Conservation (phyloP, 495 filamentous ascomycete species). For the Talaromyces trachyspermus region DNA sequence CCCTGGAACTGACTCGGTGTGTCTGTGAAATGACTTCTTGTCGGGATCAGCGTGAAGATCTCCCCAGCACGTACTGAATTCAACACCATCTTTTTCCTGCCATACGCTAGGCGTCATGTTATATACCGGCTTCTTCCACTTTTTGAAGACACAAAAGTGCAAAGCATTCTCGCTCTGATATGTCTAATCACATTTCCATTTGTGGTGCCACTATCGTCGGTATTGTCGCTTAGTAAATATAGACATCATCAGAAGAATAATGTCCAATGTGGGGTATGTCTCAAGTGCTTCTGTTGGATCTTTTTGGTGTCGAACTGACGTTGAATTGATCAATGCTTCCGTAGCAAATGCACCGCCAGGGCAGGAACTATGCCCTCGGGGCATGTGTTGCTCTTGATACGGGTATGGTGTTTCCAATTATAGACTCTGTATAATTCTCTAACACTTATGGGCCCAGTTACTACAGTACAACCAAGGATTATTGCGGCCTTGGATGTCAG, state of each 20-base stretch:
- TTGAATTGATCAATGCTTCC: too few relatives aligned
- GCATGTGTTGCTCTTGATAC: conserved; percentile 8
- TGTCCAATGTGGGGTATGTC: conserved; percentile 11
- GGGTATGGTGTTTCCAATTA: conserved; percentile 1
- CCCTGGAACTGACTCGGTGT: too few relatives aligned
- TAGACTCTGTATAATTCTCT: background rate
- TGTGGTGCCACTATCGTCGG: conserved; percentile 3
- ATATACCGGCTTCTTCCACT: conserved; percentile 1
- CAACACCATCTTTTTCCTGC: too few relatives aligned
- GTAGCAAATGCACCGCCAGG: conserved; percentile 6
- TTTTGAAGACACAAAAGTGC: conserved; percentile 7
- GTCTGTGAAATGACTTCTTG: too few relatives aligned
- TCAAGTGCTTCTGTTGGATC: too few relatives aligned
- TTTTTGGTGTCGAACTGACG: too few relatives aligned
- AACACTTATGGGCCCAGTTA: background rate
- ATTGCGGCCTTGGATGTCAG: conserved; percentile 9
- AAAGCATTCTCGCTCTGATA: conserved; percentile 6
- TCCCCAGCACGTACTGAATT: too few relatives aligned
- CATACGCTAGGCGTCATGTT: conserved; percentile 3
- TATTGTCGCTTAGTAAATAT: background rate
- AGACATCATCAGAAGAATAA: background rate
- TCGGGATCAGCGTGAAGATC: too few relatives aligned
- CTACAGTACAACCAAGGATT: conserved; percentile 1
- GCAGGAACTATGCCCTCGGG: conserved; percentile 6
- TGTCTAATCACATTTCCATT: conserved; percentile 8